phyloP scores from a whole-genome alignment of 495 filamentous ascomycete species.

The Pyronema omphalodes region DNA sequence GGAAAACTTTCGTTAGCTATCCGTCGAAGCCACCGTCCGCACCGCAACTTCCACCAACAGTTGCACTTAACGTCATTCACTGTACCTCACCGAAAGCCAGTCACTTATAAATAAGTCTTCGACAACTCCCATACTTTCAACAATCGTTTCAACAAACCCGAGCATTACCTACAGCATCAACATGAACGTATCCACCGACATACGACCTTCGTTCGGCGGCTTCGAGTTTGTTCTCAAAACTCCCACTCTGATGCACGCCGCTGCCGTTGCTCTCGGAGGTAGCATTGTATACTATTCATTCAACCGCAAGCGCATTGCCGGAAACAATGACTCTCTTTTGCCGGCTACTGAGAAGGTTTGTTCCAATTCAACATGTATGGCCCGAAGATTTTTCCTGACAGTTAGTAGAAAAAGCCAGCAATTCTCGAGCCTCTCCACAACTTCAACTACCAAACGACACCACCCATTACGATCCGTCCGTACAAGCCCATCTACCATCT shows the following conservation, averaged over 20 bases:
- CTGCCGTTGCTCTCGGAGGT: slow-evolving; percentile 9
- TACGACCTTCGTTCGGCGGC: neutral
- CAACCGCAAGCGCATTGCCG: neutral
- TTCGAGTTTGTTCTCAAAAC: neutral
- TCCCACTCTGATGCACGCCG: slow-evolving; percentile 1
- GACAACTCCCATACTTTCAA: neutral
- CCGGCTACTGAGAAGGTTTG: neutral
- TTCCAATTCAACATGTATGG: neutral
- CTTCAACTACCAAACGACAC: slow-evolving; percentile 43
- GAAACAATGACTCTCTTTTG: neutral
- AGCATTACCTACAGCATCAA: neutral
- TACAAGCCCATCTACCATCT: slow-evolving; percentile 56
- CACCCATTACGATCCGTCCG: slow-evolving; percentile 42
- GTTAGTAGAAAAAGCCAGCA: neutral
- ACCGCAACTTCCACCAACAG: too few relatives aligned
- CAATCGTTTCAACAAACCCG: too few relatives aligned
- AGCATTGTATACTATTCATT: neutral
- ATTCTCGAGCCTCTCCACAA: slow-evolving; percentile 33
- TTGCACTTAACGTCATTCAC: too few relatives aligned
- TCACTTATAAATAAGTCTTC: neutral
- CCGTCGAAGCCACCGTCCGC: too few relatives aligned
- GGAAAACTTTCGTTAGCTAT: too few relatives aligned
- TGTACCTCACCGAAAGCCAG: neutral
- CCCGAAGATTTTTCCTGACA: too few relatives aligned
- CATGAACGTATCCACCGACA: neutral